Evolutionary conservation across 2,329 filamentous ascomycete genomes (phyloP).

Genomic region (Phialocephala subalpina): DNA sequence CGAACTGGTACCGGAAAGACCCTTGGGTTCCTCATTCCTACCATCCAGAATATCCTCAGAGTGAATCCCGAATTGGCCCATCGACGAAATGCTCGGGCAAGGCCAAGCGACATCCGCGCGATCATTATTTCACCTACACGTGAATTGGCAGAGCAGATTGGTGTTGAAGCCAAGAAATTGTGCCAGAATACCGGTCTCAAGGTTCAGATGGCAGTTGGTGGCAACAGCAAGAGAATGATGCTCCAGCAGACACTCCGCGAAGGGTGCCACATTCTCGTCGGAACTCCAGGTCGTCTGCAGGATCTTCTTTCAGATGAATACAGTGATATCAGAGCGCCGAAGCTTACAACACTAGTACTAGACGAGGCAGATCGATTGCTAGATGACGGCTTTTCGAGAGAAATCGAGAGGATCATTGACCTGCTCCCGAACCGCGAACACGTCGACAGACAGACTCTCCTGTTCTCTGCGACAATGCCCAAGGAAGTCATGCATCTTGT

Average conservation of each 20-base stretch:
- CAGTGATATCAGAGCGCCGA: constrained; percentile 49
- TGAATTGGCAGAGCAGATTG: constrained; percentile 84
- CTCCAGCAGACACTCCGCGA: constrained; percentile 54
- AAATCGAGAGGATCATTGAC: constrained; percentile 66
- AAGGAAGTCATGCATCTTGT: constrained; percentile 83
- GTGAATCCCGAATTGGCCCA: constrained; percentile 61
- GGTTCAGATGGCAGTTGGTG: constrained; percentile 85
- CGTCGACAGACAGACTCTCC: constrained; percentile 84
- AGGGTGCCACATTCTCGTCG: constrained; percentile 90
- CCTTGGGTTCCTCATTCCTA: constrained; percentile 87
- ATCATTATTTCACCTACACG: constrained; percentile 83
- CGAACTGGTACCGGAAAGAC: constrained; percentile 98
- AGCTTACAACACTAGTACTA: constrained; percentile 89
- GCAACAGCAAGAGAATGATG: constrained; percentile 73
- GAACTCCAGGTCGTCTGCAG: constrained; percentile 86
- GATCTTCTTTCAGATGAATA: constrained; percentile 73
- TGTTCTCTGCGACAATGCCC: constrained; percentile 95
- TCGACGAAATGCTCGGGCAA: constrained; percentile 45
- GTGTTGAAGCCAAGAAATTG: constrained; percentile 70
- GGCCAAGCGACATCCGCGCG: constrained; percentile 69
- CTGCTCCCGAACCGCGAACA: constrained; percentile 69
- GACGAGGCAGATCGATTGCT: constrained; percentile 99
- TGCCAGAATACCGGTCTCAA: constrained; percentile 46
- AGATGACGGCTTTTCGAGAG: constrained; percentile 83
- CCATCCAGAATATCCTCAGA: constrained; percentile 82